Percentiles rank a stretch among this genome's conserved stretches.
These are phyloP conservation scores for Cubamyces lactineus DNA, from an alignment of 768 basidiomycete species.

Conservation along the genomic window DNA sequence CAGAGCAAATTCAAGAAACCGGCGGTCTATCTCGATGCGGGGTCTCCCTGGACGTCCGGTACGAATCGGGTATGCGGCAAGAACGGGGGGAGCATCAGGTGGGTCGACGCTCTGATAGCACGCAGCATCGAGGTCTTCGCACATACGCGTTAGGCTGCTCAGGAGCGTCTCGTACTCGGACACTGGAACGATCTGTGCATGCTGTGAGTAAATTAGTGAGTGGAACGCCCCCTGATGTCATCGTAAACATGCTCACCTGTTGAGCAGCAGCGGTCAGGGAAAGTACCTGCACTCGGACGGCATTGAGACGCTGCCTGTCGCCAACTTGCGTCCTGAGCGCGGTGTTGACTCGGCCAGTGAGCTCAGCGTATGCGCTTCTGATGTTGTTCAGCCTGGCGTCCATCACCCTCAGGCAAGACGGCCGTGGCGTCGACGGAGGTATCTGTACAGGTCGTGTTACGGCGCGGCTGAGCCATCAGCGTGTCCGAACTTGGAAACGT, in stretches of 20 bases:
- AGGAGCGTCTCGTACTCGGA: neutral
- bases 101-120: neutral
- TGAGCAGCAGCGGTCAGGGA: neutral
- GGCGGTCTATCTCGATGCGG: neutral
- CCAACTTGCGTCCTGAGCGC: neutral
- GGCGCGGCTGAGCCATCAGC: too few relatives aligned
- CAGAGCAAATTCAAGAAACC: conserved; percentile 3
- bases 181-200: neutral
- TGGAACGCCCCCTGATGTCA: too few relatives aligned
- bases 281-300: neutral
- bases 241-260: neutral
- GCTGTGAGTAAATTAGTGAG: neutral
- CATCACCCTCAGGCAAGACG: too few relatives aligned
- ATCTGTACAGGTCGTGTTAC: too few relatives aligned
- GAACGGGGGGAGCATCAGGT: neutral
- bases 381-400: neutral
- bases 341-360: neutral
- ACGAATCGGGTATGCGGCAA: neutral
- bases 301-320: neutral
- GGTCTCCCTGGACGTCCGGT: neutral
- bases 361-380: neutral
- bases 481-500: too few relatives aligned
- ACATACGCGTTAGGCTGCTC: neutral
- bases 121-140: neutral
- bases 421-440: too few relatives aligned